These are phyloP conservation scores for Casuarina equisetifolia DNA, from an alignment of 306 rosid species.

Conservation along the genomic window DNA sequence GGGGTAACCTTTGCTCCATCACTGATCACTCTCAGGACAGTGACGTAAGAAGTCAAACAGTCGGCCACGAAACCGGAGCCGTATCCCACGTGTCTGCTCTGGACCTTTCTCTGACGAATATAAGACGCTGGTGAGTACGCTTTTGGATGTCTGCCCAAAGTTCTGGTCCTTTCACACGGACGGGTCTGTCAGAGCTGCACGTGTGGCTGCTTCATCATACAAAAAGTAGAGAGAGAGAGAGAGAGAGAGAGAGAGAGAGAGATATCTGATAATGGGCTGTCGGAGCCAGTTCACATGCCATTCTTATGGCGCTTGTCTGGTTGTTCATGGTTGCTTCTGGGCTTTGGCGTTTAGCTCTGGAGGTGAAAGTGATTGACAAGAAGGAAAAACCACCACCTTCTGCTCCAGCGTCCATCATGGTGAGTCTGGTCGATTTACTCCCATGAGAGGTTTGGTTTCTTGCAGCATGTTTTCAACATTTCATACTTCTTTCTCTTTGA, in stretches of 20 bases:
- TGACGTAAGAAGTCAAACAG: slow-evolving; percentile 14
- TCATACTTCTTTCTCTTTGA: too few relatives aligned
- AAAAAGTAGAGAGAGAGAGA: slow-evolving; percentile 2
- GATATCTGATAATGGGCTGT: neutral
- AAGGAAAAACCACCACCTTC: slow-evolving; percentile 1
- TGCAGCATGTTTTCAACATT: too few relatives aligned
- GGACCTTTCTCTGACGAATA: neutral
- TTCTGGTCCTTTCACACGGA: slow-evolving; percentile 27
- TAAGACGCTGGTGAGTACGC: neutral
- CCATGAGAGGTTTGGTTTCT: too few relatives aligned
- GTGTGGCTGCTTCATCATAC: slow-evolving; percentile 17
- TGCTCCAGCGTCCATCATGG: neutral
- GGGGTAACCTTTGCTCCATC: too few relatives aligned
- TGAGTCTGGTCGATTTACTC: neutral
- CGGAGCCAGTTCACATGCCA: slow-evolving; percentile 27
- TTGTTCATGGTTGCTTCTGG: neutral
- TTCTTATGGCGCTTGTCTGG: neutral
- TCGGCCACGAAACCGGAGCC: slow-evolving; percentile 33
- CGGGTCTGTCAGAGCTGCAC: slow-evolving; percentile 37
- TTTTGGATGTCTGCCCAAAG: slow-evolving; percentile 19
- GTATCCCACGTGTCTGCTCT: slow-evolving; percentile 34
- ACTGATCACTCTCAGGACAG: neutral
- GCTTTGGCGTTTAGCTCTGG: neutral
- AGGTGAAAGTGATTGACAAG: slow-evolving; percentile 9
- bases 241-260: neutral